phyloP scores from a whole-genome alignment of 2,329 filamentous ascomycete species.

The Sporothrix mexicana region DNA sequence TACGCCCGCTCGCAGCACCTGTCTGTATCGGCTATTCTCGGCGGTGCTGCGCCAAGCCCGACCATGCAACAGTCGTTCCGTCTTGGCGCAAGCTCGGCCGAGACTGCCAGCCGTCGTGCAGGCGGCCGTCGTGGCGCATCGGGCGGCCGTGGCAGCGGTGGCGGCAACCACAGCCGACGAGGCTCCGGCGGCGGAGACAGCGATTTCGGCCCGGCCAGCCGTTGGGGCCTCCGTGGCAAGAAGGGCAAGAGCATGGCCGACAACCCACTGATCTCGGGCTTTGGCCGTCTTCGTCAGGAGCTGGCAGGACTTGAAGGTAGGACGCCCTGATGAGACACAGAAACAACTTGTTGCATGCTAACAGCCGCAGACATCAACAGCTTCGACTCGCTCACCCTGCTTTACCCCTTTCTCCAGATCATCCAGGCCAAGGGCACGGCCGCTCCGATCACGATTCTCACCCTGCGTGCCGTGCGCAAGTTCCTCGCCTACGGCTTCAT shows the following conservation, averaged over 20 bases:
- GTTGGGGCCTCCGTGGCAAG: constrained; percentile 93
- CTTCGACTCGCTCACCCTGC: constrained; percentile 87
- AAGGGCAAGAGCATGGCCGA: constrained; percentile 97
- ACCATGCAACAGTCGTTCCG: constrained; percentile 45
- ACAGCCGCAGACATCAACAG: constrained; percentile 72
- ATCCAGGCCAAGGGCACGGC: constrained; percentile 96
- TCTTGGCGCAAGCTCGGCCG: constrained; percentile 25
- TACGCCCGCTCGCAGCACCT: constrained; percentile 95
- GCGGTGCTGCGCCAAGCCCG: constrained; percentile 67
- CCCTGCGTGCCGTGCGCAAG: constrained; percentile 91
- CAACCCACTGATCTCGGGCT: constrained; percentile 93
- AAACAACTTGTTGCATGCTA: constrained; percentile 39
- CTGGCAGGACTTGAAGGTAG: constrained; percentile 84
- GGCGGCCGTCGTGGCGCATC: constrained; percentile 25
- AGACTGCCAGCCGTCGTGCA: constrained; percentile 25
- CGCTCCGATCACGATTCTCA: constrained; percentile 92
- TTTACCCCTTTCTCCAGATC: constrained; percentile 94
- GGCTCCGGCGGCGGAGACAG: constrained; percentile 49
- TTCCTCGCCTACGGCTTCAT: constrained; percentile 96
- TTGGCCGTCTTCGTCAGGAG: constrained; percentile 86
- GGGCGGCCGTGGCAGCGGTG: constrained; percentile 51
- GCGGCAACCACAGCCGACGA: constrained; percentile 52
- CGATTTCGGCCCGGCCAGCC: constrained; percentile 70
- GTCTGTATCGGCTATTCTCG: constrained; percentile 93
- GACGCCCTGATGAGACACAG: too few species aligned